Base-by-base conservation (phyloP, 257 asterid genomes). In the Ocimum tenuiflorum region DNA sequence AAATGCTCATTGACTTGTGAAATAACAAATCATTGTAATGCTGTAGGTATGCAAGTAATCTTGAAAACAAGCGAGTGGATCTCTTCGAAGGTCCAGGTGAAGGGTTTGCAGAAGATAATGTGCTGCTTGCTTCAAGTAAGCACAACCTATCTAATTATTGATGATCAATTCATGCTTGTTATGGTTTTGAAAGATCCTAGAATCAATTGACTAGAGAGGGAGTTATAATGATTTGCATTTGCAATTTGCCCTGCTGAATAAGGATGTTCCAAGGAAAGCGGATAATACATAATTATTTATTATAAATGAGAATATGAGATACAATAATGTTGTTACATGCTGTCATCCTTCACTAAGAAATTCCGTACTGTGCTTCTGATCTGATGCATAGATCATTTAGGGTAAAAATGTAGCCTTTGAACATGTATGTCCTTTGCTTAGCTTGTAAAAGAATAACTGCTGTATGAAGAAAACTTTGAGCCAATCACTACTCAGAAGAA, bases 21-120 rank as follows among this genome's bases (percentile, higher is more conserved):
- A 31, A 5, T 43, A 68, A 65, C 46, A 49, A 42, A n/a, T 68
- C 61, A 36, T 74, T 61, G 55, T 77, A 69, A 58, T 71, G 70
- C 52, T 80, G 47, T 70, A 94, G 97, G 83, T 85, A 89, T 57
- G 84, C 99, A 67, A 86, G 80, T 85, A 87, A 68, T 81, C 90
- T 90, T 66, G 97, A 92, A 29, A 85, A 82, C 90, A 94, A 83
- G 79, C 82, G 96, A 62, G 95, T 82, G 74, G 99, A 94, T 79
- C 89, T 94, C 66, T 94, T 94, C 38, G 99, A 90, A 78, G 97
- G 95, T 47, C 95, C 99, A 18, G 85, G 84, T 47, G 99, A 89
- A 88, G 95, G 96, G 46, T 82, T 79, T 78, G 87, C 81, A 18
- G 97, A 94, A 81, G 99, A 94, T 15, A 94, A 90, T 75, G 94